Evolutionary conservation across 2,329 filamentous ascomycete genomes (phyloP), one percentile per base, ranked within the genome.

Genomic region (Diaporthe sp.): DNA sequence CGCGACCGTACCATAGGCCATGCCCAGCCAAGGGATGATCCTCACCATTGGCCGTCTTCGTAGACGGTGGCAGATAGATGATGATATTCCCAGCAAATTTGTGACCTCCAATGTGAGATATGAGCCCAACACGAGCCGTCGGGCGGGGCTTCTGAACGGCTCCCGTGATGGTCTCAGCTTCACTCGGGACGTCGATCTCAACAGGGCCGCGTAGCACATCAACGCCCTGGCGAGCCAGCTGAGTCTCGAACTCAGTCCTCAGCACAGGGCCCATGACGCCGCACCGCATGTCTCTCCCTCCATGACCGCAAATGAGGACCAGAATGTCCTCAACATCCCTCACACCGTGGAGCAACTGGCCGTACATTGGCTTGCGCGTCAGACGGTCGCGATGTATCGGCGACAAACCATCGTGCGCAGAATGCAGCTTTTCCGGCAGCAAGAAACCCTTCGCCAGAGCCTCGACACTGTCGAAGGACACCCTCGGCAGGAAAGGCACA

Each of bases 231-330:
- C 81, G 82, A 2, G 83, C 82, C 8, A 96, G 82, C 78, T 90
- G 88, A 12, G 82, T 83, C 77, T 91, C 88, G 78, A 98, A 98
- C 78, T 95, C 93, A 0, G 84, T 83, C 78, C 90, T 86, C 19
- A 98, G 85, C 1, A 95, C 84, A 0, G 95, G 95, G 0, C 95
- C 96, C 77, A 96, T 87, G 30, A 94, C 84, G 0, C 97, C 96
- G 80, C 97, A 99, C 69, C 97, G 89, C 79, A 88, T 86, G 81
- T 99, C 97, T 15, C 97, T 88, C 3, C 92, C 92, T 19, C 93
- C 93, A 79, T 99, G 97, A 0, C 95, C 95, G 81, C 97, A 99
- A 57, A 98, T 93, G 28, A 98, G 85, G 40, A 99, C 90, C n/a
- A 94, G 79, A 6, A 95, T 87, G 76, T 95, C 92, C 22, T 89